Conservation (phyloP, 148 eudicot genomes). For the Salicornia ramosissima region DNA sequence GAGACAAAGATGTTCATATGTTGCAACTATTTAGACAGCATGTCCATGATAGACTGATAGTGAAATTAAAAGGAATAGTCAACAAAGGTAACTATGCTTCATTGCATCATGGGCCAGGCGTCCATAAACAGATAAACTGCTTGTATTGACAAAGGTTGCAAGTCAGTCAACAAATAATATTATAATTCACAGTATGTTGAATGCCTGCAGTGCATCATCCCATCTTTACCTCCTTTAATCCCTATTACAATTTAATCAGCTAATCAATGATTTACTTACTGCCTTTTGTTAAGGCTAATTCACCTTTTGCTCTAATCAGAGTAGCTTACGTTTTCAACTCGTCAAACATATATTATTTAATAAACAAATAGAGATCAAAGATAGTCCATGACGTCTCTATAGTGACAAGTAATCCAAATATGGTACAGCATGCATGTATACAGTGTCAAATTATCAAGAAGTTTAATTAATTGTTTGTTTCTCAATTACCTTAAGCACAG, state of each 20-base stretch:
- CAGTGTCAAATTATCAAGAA: background rate
- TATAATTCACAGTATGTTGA: background rate
- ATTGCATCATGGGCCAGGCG: background rate
- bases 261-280: background rate
- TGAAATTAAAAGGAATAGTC: background rate
- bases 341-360: background rate
- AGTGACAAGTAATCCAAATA: background rate
- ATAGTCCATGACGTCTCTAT: background rate
- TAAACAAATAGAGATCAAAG: background rate
- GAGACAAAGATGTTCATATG: background rate
- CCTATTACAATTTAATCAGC: background rate
- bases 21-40: background rate
- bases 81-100: constrained; percentile 5
- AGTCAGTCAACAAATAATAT: background rate
- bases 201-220: background rate
- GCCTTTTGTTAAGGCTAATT: background rate
- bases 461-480: background rate
- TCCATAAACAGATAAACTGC: background rate
- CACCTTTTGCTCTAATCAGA: background rate
- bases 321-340: background rate
- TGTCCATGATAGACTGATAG: too few species aligned
- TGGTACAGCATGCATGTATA: background rate
- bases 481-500: constrained; percentile 69
- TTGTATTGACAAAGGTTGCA: background rate
- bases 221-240: background rate